Percentiles rank a stretch among this genome's conserved stretches.
Conservation (phyloP, 345 rosid species). For the Melaleuca alternifolia region DNA sequence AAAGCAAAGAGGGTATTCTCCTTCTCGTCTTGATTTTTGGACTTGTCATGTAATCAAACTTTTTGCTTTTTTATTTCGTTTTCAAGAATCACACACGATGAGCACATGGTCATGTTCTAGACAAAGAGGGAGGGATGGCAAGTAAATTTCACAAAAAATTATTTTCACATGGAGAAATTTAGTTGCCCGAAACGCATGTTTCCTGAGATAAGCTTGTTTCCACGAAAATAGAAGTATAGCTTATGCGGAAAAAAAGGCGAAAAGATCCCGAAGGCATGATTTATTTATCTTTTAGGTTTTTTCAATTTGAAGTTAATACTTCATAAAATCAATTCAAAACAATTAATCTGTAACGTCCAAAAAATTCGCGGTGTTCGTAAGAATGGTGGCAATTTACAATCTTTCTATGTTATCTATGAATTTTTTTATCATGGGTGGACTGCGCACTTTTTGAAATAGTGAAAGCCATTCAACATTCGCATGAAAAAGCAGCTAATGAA, state of each 20-base stretch:
- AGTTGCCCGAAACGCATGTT: background rate
- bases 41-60: background rate
- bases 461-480: background rate
- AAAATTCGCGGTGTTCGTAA: background rate
- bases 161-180: background rate
- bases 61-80: background rate
- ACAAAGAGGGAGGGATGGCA: background rate
- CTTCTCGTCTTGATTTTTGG: background rate
- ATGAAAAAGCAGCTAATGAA: background rate
- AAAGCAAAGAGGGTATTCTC: background rate
- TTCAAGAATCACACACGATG: background rate
- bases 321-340: background rate
- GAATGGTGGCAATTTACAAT: background rate
- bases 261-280: background rate
- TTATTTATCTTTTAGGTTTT: background rate
- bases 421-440: background rate
- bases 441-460: background rate
- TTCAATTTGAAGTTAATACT: background rate
- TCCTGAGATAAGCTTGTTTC: background rate
- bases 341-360: background rate
- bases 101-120: background rate
- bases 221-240: background rate
- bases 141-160: background rate
- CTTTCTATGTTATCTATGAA: background rate
- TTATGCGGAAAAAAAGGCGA: fast-evolving